Percentiles rank a stretch among this genome's conserved stretches.
Conservation (phyloP, 1,284 basidiomycete species). For the Sanghuangporus sanghuang region DNA sequence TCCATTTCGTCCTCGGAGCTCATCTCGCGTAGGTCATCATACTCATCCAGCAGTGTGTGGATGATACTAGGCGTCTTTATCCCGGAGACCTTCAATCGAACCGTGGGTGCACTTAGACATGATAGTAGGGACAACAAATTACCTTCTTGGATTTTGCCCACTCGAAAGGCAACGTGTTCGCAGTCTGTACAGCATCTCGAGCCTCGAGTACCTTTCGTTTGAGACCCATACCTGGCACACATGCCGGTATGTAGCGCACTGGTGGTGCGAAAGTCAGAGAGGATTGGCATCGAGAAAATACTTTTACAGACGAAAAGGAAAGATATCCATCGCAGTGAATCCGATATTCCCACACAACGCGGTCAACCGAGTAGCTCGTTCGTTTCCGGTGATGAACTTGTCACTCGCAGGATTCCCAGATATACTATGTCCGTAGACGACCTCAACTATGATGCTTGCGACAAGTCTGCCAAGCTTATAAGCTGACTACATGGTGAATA, state of each 20-base stretch:
- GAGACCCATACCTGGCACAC: slow-evolving; percentile 11
- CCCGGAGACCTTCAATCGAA: not conserved
- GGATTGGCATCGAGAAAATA: not conserved
- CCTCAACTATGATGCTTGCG: not conserved
- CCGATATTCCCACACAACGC: not conserved
- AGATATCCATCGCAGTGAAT: not conserved
- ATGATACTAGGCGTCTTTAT: not conserved
- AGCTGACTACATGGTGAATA: not conserved
- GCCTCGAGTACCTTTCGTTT: slow-evolving; percentile 3
- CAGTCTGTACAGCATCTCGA: not conserved
- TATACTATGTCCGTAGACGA: slow-evolving; percentile 5
- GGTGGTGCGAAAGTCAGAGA: not conserved
- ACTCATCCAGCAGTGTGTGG: slow-evolving; percentile 3
- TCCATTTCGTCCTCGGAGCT: slow-evolving; percentile 3
- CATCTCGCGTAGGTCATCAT: not conserved
- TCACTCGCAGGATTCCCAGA: not conserved
- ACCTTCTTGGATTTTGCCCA: slow-evolving; percentile 6
- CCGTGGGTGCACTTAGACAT: not conserved
- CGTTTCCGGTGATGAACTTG: not conserved
- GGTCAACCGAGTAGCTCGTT: not conserved
- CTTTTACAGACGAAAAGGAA: slow-evolving; percentile 6
- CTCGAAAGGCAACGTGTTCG: not conserved
- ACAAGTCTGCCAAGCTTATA: not conserved
- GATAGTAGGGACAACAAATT: not conserved
- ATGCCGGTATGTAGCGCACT: slow-evolving; percentile 13